These are phyloP conservation scores for Yamagishiella unicocca DNA, from an alignment of 139 green algal species.

Conservation along the genomic window DNA sequence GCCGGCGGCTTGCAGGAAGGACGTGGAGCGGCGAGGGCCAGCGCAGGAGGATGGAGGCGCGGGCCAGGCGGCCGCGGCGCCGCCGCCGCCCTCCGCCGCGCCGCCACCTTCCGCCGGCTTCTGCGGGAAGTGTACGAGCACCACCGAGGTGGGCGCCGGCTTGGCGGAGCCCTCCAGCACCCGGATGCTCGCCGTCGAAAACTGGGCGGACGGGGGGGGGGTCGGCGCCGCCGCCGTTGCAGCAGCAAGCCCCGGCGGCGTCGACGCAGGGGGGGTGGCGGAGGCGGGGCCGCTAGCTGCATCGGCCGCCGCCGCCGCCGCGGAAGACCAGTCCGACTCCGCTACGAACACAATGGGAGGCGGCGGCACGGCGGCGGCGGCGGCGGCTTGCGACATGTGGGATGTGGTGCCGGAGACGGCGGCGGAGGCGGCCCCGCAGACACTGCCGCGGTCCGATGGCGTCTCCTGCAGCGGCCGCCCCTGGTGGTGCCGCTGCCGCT, in stretches of 20 bases:
- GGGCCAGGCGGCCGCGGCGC: not conserved
- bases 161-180: not conserved
- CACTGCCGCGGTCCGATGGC: not conserved
- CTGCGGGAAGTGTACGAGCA: constrained; percentile 22
- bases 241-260: too few species aligned
- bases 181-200: not conserved
- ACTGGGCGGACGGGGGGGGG: too few species aligned
- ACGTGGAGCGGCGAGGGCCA: not conserved
- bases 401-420: not conserved
- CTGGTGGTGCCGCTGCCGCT: not conserved
- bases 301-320: not conserved
- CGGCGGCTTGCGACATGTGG: not conserved
- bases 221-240: too few species aligned
- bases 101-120: not conserved
- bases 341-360: constrained; percentile 11
- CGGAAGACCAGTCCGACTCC: not conserved
- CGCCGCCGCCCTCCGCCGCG: not conserved
- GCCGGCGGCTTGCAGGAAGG: too few species aligned
- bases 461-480: not conserved
- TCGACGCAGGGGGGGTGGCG: not conserved
- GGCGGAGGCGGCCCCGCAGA: not conserved
- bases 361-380: not conserved
- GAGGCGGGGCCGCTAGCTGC: not conserved
- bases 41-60: not conserved
- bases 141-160: constrained; percentile 1